These are phyloP conservation scores for Allium cepa DNA, from an alignment of 106 monocot genomes.

Conservation along the genomic window DNA sequence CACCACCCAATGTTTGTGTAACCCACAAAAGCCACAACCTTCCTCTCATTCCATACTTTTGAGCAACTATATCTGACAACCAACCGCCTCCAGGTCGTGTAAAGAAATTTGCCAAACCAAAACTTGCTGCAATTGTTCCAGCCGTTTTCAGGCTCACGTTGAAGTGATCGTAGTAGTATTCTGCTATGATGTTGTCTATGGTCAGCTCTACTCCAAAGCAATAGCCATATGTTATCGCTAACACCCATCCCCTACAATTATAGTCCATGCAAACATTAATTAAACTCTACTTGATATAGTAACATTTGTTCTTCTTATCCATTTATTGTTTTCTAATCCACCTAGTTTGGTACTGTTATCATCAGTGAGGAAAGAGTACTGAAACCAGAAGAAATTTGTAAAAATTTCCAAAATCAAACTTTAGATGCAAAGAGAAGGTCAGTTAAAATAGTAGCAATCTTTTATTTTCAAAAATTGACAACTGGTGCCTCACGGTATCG, in stretches of 20 bases:
- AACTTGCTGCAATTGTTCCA: conserved; percentile 77
- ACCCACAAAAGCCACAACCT: conserved; percentile 82
- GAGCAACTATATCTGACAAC: conserved; percentile 49
- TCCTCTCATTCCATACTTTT: conserved; percentile 71
- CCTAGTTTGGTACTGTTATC: no score
- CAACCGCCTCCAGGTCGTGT: conserved; percentile 70
- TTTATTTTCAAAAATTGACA: no score
- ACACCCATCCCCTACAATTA: conserved; percentile 68
- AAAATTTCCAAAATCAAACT: no score
- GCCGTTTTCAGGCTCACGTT: conserved; percentile 50
- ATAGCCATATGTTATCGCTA: conserved; percentile 69
- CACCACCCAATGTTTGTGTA: conserved; percentile 59
- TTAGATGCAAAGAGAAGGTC: no score
- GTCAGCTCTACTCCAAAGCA: conserved; percentile 89
- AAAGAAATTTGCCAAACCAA: conserved; percentile 71
- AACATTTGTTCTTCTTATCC: no score
- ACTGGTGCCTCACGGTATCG: no score
- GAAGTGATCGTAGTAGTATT: conserved; percentile 92
- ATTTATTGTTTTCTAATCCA: no score
- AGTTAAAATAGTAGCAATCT: no score
- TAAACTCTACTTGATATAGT: no score
- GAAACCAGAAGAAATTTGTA: no score
- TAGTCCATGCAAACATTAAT: no score
- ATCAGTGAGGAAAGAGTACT: no score
- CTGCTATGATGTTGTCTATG: conserved; percentile 78